These are phyloP conservation scores for Halteria grandinella DNA, from an alignment of 73 alveolate species.

Conservation along the genomic window DNA sequence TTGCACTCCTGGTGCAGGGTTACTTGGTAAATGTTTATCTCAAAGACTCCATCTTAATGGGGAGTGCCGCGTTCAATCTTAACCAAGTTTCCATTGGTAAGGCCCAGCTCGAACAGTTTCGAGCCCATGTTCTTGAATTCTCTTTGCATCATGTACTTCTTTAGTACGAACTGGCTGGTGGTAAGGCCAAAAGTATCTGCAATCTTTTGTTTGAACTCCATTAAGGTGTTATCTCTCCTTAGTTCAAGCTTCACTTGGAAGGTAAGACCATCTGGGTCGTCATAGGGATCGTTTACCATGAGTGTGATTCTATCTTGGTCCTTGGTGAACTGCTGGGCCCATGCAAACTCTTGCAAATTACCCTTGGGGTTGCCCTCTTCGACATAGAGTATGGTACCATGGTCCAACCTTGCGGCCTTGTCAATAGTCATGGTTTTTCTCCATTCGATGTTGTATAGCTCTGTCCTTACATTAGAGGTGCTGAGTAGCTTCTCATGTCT, in stretches of 20 bases:
- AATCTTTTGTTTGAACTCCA: slow-evolving; percentile 21
- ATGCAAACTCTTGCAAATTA: slow-evolving; percentile 40
- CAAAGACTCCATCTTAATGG: slow-evolving; percentile 44
- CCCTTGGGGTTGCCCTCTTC: slow-evolving; percentile 57
- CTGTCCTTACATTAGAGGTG: slow-evolving; percentile 30
- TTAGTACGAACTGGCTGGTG: slow-evolving; percentile 25
- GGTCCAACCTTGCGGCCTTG: slow-evolving; percentile 12
- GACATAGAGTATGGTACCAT: slow-evolving; percentile 8
- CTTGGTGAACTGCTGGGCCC: slow-evolving; percentile 19
- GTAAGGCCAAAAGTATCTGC: neutral
- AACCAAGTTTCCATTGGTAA: slow-evolving; percentile 11
- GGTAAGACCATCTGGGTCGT: slow-evolving; percentile 44
- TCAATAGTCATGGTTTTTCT: slow-evolving; percentile 15
- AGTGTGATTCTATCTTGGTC: slow-evolving; percentile 11
- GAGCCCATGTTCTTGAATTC: slow-evolving; percentile 36
- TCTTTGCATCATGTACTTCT: slow-evolving; percentile 14
- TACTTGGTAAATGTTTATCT: neutral
- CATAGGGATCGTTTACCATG: slow-evolving; percentile 33
- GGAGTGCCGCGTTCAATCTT: slow-evolving; percentile 25
- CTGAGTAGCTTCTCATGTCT: slow-evolving; percentile 31
- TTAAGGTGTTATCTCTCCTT: slow-evolving; percentile 8
- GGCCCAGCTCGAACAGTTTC: slow-evolving; percentile 8
- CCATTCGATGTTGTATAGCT: slow-evolving; percentile 51
- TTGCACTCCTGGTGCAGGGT: neutral
- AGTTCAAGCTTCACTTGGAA: slow-evolving; percentile 10